phyloP scores from a whole-genome alignment of 331 rosid species.

The Cydonia oblonga region DNA sequence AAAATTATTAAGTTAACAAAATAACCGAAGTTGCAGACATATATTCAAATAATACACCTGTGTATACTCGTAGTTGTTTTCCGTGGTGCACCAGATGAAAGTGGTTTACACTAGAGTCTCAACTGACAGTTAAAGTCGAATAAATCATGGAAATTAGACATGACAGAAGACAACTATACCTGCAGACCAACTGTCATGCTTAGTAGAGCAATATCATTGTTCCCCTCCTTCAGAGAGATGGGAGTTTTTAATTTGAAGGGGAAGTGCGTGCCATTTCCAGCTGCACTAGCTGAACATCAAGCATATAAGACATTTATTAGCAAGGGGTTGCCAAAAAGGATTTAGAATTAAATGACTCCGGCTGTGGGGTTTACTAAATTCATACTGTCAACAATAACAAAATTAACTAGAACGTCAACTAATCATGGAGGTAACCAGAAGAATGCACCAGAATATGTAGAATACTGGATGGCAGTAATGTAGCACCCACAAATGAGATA shows the following conservation, averaged over 20 bases:
- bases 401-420: too few relatives aligned
- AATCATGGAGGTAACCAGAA: too few relatives aligned
- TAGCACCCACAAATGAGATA: too few relatives aligned
- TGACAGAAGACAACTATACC: constrained; percentile 25
- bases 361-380: background rate
- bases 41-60: background rate
- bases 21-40: background rate
- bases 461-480: too few relatives aligned
- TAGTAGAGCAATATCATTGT: constrained; percentile 69
- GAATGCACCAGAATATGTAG: too few relatives aligned
- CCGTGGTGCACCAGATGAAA: background rate
- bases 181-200: constrained; percentile 88
- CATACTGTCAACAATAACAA: background rate
- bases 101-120: background rate
- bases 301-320: background rate
- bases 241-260: constrained; percentile 50
- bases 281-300: constrained; percentile 50
- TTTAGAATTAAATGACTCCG: too few relatives aligned
- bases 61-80: background rate
- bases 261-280: constrained; percentile 75
- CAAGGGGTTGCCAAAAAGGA: background rate
- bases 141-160: background rate
- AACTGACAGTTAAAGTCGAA: background rate
- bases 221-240: constrained; percentile 65
- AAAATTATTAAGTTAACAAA: background rate